Base-by-base conservation (phyloP, 306 rosid species). In the Vigna hirtella region DNA sequence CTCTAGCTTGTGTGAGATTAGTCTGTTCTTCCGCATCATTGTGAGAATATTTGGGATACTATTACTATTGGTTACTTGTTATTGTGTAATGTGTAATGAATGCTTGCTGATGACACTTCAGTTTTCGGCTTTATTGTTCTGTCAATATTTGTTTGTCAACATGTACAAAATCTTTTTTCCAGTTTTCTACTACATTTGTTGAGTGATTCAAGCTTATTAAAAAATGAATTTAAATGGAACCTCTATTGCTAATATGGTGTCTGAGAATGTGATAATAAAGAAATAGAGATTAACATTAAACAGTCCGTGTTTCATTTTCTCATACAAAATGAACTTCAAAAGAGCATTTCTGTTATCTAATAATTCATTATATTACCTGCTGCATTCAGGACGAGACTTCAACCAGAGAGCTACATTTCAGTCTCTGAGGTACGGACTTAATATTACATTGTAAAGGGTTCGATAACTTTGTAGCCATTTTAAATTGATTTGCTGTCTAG, bases 371-470 rank as follows among this genome's bases (percentile, higher is more conserved):
- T 32, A 28, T 55, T 51, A 50, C 66, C 20, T 61, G 48, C 58
- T 64, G 48, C 70, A 24, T 85, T 40, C 76, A 87, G 91, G 86
- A 74, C 84, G 61, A 81, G 79, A 13, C 49, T 77, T 70, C 87
- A 77, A 69, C 30, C 78, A 71, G 79, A 83, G 48, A 81, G 70
- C 36, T 82, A 57, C 24, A 10, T 72, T 17, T 62, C 84, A 38
- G 64, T 78, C 49, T 88, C 82, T 22, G 86, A 85, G 91, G 91
- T 88, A 76, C 70, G 40, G 49, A 32, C 70, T 77, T 47, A 51
- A 67, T 2, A 36, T 59, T 59, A 52, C 13, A 22, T 70, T 74
- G 32, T 74, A 26, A n/a, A 32, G 11, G 63, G 52, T 48, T 38
- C 53, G 17, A 8, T 18, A 74, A 32, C 49, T 78, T 32, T 20